Evolutionary conservation across 163 green algal genomes (phyloP), one percentile per base, ranked within the genome.

Genomic region (Coccomyxa subellipsoidea): DNA sequence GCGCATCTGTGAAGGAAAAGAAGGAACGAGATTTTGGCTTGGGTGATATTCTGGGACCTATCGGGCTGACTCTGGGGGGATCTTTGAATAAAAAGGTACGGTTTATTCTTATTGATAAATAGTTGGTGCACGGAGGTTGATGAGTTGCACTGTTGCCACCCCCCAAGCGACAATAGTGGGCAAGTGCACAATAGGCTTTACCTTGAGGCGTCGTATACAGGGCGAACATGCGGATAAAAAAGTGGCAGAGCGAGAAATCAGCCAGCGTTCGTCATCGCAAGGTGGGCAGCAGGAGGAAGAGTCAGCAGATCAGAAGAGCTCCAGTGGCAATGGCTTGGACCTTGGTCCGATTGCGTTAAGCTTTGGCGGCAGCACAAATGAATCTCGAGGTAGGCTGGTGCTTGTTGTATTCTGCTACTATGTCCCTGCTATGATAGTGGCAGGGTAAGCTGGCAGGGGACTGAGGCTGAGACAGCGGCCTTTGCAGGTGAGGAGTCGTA

Each of bases 41-140:
- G n/a, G 92, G 91, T 3, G 92, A 94, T 54, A 32, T 88, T 3
- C 89, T 96, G 31, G 92, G 92, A 7, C 91, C 92, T 5, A 95
- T 95, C 37, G 92, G 91, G 12, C 76, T 95, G 35, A 92, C 89
- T 7, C 83, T 92, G 7, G 83, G 86, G 12, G 84, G 40, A 32
- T 79, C 85, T 12, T 18, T 80, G 27, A 38, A 54, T 18, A 2
- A 34, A 23, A 80, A 80, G 69, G 80, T 79, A 36, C 12, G 25
- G 5, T 59, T 39, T 54, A 7, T 1, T 15, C 8, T 10, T 8
- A 3, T 34, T n/a, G 29, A 0, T 27, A 53, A 59, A 7, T 2
- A 7, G 2, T n/a, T 79, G 27, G 37, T 79, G 4, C 47, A 31
- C 4, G 47, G 0, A 78, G 35, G 3, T 54, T 31, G n/a, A 7